phyloP scores from a whole-genome alignment of 495 filamentous ascomycete genomes.

The Trichocladium uniseriatum region DNA sequence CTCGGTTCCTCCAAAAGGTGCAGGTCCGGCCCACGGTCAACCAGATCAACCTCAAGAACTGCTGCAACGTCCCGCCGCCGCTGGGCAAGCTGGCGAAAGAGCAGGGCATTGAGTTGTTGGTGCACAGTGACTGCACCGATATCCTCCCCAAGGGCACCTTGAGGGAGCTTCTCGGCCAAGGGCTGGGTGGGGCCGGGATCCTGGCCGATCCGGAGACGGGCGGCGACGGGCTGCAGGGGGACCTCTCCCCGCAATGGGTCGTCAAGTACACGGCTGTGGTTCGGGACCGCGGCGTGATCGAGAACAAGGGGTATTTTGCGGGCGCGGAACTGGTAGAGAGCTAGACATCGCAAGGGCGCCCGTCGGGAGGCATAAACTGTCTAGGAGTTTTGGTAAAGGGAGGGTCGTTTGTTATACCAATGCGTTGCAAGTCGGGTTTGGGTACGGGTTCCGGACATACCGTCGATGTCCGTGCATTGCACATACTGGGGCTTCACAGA shows the following conservation, averaged over 20 bases:
- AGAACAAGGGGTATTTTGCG: slow-evolving; percentile 97
- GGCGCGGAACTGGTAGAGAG: slow-evolving; percentile 53
- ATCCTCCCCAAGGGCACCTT: slow-evolving; percentile 78
- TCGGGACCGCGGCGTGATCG: slow-evolving; percentile 88
- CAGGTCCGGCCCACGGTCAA: slow-evolving; percentile 72
- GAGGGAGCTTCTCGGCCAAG: slow-evolving; percentile 67
- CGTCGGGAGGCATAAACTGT: not conserved
- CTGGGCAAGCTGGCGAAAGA: slow-evolving; percentile 77
- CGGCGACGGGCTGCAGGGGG: slow-evolving; percentile 53
- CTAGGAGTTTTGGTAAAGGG: slow-evolving; percentile 1
- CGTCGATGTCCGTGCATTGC: not conserved
- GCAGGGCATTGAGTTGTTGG: slow-evolving; percentile 76
- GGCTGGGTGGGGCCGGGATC: slow-evolving; percentile 56
- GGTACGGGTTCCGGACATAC: not conserved
- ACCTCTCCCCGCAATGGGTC: slow-evolving; percentile 85
- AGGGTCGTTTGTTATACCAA: not conserved
- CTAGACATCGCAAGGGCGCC: not conserved
- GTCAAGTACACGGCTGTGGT: slow-evolving; percentile 98
- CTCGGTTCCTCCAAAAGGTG: slow-evolving; percentile 47
- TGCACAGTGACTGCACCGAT: slow-evolving; percentile 90
- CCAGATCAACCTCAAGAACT: slow-evolving; percentile 96
- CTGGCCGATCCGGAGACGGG: slow-evolving; percentile 42
- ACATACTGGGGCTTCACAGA: not conserved
- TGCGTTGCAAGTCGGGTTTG: not conserved
- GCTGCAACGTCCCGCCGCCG: slow-evolving; percentile 88